Conservation (phyloP, 306 rosid species). For the Dryas octopetala region DNA sequence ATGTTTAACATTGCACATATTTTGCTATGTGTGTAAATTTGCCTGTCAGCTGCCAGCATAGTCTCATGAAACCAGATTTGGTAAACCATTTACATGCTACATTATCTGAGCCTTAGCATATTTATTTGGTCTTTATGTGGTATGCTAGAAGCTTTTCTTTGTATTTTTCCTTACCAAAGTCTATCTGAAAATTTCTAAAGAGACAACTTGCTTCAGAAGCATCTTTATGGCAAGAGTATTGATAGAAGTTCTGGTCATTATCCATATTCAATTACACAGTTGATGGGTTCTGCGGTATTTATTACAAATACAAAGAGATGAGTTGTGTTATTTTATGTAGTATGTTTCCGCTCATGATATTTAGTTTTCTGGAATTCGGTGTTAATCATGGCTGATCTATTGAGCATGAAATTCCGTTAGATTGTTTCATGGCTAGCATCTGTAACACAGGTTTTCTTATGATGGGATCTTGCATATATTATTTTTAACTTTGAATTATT, state of each 20-base stretch:
- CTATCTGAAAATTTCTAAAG: background rate
- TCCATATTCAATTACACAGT: constrained; percentile 14
- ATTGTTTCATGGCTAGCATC: background rate
- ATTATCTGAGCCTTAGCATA: background rate
- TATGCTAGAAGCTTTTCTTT: constrained; percentile 8
- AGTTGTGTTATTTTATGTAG: background rate
- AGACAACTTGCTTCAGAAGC: background rate
- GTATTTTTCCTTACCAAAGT: background rate
- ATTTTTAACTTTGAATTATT: background rate
- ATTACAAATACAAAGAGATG: background rate
- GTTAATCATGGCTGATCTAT: background rate
- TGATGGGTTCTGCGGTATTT: background rate
- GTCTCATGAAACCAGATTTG: constrained; percentile 15
- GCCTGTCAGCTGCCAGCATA: constrained; percentile 8
- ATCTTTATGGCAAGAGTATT: background rate
- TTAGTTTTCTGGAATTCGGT: constrained; percentile 16
- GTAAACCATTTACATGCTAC: background rate
- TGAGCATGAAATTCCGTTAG: background rate
- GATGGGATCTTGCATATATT: background rate
- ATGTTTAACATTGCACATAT: constrained; percentile 34
- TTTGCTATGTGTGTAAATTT: background rate
- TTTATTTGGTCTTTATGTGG: background rate
- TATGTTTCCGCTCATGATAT: background rate
- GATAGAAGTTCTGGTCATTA: background rate
- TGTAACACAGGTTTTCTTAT: background rate